Base-by-base conservation (phyloP, 2,329 filamentous ascomycete genomes). In the Nectriaceae sp. region DNA sequence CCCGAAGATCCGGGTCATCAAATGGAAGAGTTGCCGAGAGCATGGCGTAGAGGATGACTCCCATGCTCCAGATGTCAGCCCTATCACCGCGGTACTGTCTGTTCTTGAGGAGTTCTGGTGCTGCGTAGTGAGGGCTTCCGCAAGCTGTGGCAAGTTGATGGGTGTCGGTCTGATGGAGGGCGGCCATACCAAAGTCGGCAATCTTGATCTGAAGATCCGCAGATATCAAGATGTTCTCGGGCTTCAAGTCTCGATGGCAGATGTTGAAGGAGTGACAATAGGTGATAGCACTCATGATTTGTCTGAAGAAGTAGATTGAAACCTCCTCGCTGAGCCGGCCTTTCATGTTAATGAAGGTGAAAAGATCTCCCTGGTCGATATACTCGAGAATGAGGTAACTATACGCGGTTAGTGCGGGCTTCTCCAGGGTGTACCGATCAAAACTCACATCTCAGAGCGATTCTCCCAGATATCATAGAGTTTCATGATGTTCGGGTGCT, bases 401-500 rank as follows among this genome's bases (percentile, higher is more conserved):
- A 35, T n/a, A 37, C 21, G 51, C 64, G 36, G 56, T 59, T 35
- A 20, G 18, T 8, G 16, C 29, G 19, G 31, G 3, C 4, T 37
- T 6, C 20, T 11, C 18, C 19, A 11, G 8, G 22, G 13, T n/a
- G 2, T 8, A 13, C 13, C 15, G 3, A n/a, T 4, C 4, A 18
- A 41, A 35, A 73, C 89, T 75, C 77, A 97, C 89, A 99, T 86
- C 70, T 99, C 92, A 47, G 90, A 89, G 19, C 89, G 82, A 65
- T 97, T 97, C 72, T 99, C 94, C 93, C 93, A 99, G 22, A 99
- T 93, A 71, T 99, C 94, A 66, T 93, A 94, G 10, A 99, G 75
- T 58, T 89, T 90, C 69, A 97, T 92, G 61, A 97, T 93, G 67
- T 97, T 94, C 5, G 88, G 89, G 70, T 99, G 94, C 63, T 96